Evolutionary conservation across 768 basidiomycete species (phyloP), one percentile per base, ranked within the genome.

Genomic region (Boletus vermiculosoides): DNA sequence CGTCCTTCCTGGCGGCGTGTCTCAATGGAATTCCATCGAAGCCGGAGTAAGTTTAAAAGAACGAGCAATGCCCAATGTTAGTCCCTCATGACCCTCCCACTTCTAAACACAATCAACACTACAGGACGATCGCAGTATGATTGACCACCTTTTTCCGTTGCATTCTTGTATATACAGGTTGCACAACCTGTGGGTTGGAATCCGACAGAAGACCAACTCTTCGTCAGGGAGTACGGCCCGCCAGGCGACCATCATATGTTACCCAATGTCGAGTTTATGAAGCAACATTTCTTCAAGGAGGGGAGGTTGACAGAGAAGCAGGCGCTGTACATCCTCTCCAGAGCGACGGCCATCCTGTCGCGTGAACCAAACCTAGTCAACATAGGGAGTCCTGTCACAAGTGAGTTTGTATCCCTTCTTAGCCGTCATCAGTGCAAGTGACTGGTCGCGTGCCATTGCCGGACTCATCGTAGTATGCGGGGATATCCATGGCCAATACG

Each of bases 401-500:
- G 93, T 94, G 65, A 63, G 90, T 79, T 31, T 40, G 40, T 30
- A 31, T 46, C 46, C 10, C 30, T 55, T 49, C 23, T 47, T 49
- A 11, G 20, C 33, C 44, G 39, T 52, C 50, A 54, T 52, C 50
- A 42, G 18, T 50, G 16, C 48, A 39, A 56, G 33, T 61, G 40
- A 58, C 45, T 3, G 50, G 45, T 50, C 51, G 52, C 36, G 44
- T 65, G 60, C 46, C 46, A 18, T 57, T 34, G 8, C 18, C 16
- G 4, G 30, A 56, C 30, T 20, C 34, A 30, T 63, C 55, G 3
- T 64, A 95, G 94, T 98, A 62, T 96, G 94, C 68, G 95, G 95
- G 22, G 95, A 98, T 77, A 94, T 98, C 45, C 95, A 98, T 66
- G 95, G 95, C 11, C 95, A 98, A 88, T 98, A 93, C 73, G 94